Conservation (phyloP, 345 rosid species). For the Conringia planisiliqua region DNA sequence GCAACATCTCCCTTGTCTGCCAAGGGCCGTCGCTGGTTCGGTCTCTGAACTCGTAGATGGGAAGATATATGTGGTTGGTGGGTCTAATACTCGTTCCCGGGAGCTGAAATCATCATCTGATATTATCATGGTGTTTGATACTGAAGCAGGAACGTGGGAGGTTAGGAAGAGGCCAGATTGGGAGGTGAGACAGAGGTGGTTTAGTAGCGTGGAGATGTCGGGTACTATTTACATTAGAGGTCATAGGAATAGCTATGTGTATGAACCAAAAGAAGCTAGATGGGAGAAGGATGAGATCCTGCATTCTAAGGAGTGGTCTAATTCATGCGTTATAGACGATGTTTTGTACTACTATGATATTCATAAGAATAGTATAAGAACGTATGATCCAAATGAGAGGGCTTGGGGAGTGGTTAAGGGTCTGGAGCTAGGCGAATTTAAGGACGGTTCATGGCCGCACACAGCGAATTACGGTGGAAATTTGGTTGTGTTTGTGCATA, state of each 20-base stretch:
- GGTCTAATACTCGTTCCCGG: not conserved
- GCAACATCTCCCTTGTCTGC: not conserved
- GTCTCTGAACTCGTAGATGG: not conserved
- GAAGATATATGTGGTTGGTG: constrained; percentile 6
- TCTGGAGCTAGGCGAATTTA: not conserved
- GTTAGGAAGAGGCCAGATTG: not conserved
- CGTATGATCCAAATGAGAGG: not conserved
- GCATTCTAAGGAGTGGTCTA: not conserved
- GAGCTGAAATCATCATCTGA: not conserved
- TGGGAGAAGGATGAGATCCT: not conserved
- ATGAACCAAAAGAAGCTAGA: not conserved
- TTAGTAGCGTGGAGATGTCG: constrained; percentile 5
- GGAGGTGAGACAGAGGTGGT: not conserved
- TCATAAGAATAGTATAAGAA: not conserved
- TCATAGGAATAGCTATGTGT: not conserved
- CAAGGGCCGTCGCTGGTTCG: not conserved
- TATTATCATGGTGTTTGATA: not conserved
- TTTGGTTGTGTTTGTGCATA: not conserved
- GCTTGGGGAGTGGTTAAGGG: not conserved
- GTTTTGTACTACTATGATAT: constrained; percentile 7
- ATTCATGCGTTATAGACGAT: not conserved
- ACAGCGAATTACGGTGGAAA: not conserved
- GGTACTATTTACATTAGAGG: constrained; percentile 7
- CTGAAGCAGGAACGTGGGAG: not conserved
- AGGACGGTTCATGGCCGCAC: not conserved